These are phyloP conservation scores for Yamadazyma conglobata DNA, from an alignment of 1,139 yeast genomes.

Conservation along the genomic window DNA sequence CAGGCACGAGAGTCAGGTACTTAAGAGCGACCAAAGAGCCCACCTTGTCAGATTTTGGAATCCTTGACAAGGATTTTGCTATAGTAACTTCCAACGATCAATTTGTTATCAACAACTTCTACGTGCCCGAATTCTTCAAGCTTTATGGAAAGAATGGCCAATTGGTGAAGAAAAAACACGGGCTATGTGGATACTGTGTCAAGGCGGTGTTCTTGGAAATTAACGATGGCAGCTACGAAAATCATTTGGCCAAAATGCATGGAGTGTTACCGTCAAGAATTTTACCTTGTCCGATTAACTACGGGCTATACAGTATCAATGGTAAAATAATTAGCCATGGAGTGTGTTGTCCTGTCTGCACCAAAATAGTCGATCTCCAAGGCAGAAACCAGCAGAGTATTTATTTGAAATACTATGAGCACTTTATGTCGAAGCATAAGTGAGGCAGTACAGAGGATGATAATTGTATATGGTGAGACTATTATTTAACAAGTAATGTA, in stretches of 20 bases:
- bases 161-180: conserved; percentile 3
- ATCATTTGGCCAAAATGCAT: conserved; percentile 7
- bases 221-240: conserved; percentile 8
- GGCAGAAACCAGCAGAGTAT: conserved; percentile 1
- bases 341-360: conserved; percentile 9
- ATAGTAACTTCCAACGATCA: conserved; percentile 6
- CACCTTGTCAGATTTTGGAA: not conserved
- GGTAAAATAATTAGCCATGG: conserved; percentile 3
- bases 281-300: conserved; percentile 7
- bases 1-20: conserved; percentile 5
- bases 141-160: conserved; percentile 1
- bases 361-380: conserved; percentile 4
- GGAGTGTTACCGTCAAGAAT: conserved; percentile 7
- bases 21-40: conserved; percentile 5
- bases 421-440: no score
- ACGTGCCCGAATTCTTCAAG: conserved; percentile 8
- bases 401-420: conserved; percentile 8
- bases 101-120: conserved; percentile 5
- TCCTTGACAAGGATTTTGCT: conserved; percentile 1
- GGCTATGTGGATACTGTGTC: conserved; percentile 9
- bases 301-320: conserved; percentile 6
- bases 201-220: conserved; percentile 4
- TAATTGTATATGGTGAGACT: no score
- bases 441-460: no score
- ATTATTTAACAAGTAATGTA: no score